A percentile compares a stretch with the other conserved stretches of the same genome.
Evolutionary conservation across 2,329 filamentous ascomycete genomes (phyloP).

Genomic region (Exophiala calicioides): DNA sequence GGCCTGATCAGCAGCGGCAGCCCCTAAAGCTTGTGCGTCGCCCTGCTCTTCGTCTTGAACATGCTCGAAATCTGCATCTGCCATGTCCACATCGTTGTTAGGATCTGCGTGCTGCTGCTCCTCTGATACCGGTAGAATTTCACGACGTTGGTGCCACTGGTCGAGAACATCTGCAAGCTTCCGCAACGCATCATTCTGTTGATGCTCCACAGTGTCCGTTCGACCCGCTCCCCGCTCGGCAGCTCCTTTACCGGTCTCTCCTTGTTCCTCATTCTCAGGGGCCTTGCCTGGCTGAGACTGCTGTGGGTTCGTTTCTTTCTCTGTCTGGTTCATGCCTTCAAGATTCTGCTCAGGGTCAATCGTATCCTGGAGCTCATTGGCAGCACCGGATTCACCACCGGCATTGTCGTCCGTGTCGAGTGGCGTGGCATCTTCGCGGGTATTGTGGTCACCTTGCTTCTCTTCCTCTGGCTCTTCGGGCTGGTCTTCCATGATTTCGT

Average conservation of each 20-base stretch:
- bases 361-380: slow-evolving; percentile 44
- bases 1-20: slow-evolving; percentile 82
- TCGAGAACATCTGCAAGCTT: slow-evolving; percentile 92
- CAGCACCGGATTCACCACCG: slow-evolving; percentile 45
- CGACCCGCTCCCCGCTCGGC: slow-evolving; percentile 27
- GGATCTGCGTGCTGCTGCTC: slow-evolving; percentile 56
- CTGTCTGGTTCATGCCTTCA: slow-evolving; percentile 27
- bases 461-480: slow-evolving; percentile 43
- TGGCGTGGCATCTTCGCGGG: slow-evolving; percentile 41
- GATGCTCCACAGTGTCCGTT: slow-evolving; percentile 26
- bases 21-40: slow-evolving; percentile 90
- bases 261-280: slow-evolving; percentile 27
- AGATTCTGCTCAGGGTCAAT: slow-evolving; percentile 36
- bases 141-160: slow-evolving; percentile 85
- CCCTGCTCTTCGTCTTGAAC: slow-evolving; percentile 77
- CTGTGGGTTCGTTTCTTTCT: slow-evolving; percentile 24
- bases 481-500: slow-evolving; percentile 30
- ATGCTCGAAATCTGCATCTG: slow-evolving; percentile 87
- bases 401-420: slow-evolving; percentile 49
- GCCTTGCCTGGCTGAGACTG: slow-evolving; percentile 26
- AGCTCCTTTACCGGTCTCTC: slow-evolving; percentile 26
- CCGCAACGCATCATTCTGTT: slow-evolving; percentile 74
- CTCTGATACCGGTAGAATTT: slow-evolving; percentile 68
- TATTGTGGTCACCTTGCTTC: slow-evolving; percentile 33
- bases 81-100: slow-evolving; percentile 67